These are phyloP conservation scores for Fusarium oligoseptatum DNA, from an alignment of 2,329 filamentous ascomycete genomes.

Conservation along the genomic window DNA sequence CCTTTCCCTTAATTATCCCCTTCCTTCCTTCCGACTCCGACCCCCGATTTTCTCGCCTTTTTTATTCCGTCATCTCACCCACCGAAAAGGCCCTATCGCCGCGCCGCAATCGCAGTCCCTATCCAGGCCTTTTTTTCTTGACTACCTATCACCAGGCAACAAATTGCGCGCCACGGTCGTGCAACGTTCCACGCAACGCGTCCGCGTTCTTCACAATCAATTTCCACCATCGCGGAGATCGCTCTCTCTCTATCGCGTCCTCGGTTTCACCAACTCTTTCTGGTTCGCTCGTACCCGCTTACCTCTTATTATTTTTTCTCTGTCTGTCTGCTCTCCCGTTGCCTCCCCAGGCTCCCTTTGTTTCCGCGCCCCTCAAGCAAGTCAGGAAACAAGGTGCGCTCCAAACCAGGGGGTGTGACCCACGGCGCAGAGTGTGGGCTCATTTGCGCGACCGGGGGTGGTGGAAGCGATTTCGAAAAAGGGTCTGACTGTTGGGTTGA, in stretches of 20 bases:
- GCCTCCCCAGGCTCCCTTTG: not conserved
- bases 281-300: slow-evolving; percentile 5
- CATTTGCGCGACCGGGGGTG: slow-evolving; percentile 43
- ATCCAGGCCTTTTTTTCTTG: slow-evolving; percentile 25
- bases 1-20: not conserved
- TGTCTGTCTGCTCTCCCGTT: not conserved
- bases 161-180: slow-evolving; percentile 28
- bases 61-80: slow-evolving; percentile 18
- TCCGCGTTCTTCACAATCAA: slow-evolving; percentile 6
- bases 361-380: slow-evolving; percentile 14
- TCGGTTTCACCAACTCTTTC: not conserved
- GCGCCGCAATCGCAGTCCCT: not conserved
- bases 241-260: not conserved
- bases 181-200: slow-evolving; percentile 33
- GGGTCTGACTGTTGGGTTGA: slow-evolving; percentile 27
- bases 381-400: slow-evolving; percentile 23
- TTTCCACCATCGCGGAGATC: slow-evolving; percentile 1
- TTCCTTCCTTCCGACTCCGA: not conserved
- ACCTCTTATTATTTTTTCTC: not conserved
- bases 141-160: slow-evolving; percentile 13
- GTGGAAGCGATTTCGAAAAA: slow-evolving; percentile 30
- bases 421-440: slow-evolving; percentile 38
- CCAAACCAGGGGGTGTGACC: slow-evolving; percentile 34
- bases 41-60: not conserved
- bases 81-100: not conserved